Conservation (phyloP, 768 basidiomycete species). For the Auricularia auricula-judae region DNA sequence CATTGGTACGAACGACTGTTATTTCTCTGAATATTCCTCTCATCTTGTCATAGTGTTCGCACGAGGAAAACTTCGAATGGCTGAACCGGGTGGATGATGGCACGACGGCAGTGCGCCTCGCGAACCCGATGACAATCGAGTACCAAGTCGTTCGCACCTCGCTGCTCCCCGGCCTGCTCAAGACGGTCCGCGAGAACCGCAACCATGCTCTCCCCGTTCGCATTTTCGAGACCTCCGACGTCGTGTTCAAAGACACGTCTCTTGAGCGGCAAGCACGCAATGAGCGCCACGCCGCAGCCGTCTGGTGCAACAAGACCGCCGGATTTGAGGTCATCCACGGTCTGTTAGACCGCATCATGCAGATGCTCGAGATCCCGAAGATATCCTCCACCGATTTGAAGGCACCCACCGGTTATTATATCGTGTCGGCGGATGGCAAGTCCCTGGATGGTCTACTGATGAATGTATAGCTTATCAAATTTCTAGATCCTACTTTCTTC, state of each 20-base stretch:
- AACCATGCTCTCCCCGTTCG: constrained; percentile 86
- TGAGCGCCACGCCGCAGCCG: constrained; percentile 74
- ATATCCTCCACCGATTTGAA: constrained; percentile 47
- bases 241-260: constrained; percentile 74
- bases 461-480: neutral
- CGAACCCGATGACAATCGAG: constrained; percentile 94
- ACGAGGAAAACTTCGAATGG: constrained; percentile 95
- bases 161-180: constrained; percentile 88
- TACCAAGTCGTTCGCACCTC: constrained; percentile 98
- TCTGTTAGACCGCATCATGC: constrained; percentile 88
- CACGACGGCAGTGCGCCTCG: constrained; percentile 75
- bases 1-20: constrained; percentile 28
- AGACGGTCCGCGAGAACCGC: constrained; percentile 93
- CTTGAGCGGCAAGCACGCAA: constrained; percentile 82
- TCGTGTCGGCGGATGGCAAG: constrained; percentile 76
- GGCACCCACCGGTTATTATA: constrained; percentile 76
- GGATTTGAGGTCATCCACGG: constrained; percentile 97
- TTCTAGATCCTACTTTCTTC: constrained; percentile 83
- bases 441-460: neutral
- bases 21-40: too few species aligned
- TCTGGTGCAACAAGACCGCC: constrained; percentile 95
- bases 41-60: constrained; percentile 62
- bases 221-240: constrained; percentile 89
- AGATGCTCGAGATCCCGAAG: constrained; percentile 84
- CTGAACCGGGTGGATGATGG: constrained; percentile 81